Evolutionary conservation across 1,284 basidiomycete species (phyloP).

Genomic region (Fomitiporia mediterranea): DNA sequence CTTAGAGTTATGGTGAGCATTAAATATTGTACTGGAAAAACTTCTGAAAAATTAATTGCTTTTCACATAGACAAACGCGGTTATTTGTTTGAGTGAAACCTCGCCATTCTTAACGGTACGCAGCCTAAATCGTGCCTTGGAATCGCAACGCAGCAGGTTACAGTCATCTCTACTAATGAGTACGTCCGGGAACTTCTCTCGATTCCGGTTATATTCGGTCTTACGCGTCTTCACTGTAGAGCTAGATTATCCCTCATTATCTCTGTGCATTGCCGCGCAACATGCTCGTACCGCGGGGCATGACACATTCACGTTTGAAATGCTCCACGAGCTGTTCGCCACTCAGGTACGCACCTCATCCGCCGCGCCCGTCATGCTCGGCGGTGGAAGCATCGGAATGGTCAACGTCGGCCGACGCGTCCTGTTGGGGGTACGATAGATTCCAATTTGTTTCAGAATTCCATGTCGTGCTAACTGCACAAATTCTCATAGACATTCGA

Average conservation of each 20-base stretch:
- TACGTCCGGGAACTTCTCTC: conserved; percentile 30
- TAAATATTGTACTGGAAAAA: neutral
- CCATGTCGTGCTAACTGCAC: conserved; percentile 10
- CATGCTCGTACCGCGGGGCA: conserved; percentile 66
- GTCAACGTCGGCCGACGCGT: conserved; percentile 56
- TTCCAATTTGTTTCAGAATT: neutral
- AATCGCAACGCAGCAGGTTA: conserved; percentile 36
- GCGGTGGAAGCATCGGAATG: conserved; percentile 73
- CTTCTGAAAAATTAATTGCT: conserved; percentile 23
- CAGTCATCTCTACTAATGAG: conserved; percentile 55
- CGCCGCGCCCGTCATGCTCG: conserved; percentile 67
- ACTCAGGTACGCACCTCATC: conserved; percentile 62
- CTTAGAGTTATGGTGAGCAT: conserved; percentile 60
- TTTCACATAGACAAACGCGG: conserved; percentile 43
- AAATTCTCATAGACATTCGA: conserved; percentile 60
- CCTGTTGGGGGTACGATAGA: conserved; percentile 50
- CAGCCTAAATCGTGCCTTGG: conserved; percentile 32
- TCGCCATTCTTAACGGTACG: conserved; percentile 38
- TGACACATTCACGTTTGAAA: conserved; percentile 69
- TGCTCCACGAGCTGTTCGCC: conserved; percentile 65
- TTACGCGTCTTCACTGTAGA: conserved; percentile 33
- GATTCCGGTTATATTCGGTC: neutral
- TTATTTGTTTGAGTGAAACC: conserved; percentile 42
- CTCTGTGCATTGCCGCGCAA: conserved; percentile 65
- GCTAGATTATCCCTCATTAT: conserved; percentile 66